Evolutionary conservation across 768 basidiomycete genomes (phyloP).

Genomic region (Hericium alpestre): DNA sequence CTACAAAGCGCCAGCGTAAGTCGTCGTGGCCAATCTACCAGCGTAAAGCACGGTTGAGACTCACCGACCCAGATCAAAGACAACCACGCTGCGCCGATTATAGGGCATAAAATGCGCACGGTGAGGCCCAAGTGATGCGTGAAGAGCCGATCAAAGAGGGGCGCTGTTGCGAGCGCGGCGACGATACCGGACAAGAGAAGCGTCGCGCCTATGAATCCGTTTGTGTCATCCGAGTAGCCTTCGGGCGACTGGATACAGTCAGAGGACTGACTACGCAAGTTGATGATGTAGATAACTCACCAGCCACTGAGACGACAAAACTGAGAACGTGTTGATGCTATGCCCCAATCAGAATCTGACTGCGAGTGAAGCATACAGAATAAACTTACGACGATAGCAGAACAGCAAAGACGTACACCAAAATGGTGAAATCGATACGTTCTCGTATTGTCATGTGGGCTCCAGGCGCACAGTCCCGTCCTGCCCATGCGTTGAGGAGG

Average conservation of each 20-base stretch:
- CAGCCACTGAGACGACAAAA: conserved; percentile 59
- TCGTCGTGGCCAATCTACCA: background rate
- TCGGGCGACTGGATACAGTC: conserved; percentile 42
- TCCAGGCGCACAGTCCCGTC: conserved; percentile 27
- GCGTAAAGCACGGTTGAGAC: conserved; percentile 12
- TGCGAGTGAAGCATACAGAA: background rate
- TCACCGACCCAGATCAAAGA: conserved; percentile 73
- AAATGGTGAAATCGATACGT: conserved; percentile 58
- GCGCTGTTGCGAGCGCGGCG: conserved; percentile 56
- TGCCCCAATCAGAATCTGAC: background rate
- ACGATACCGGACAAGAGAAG: conserved; percentile 64
- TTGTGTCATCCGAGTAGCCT: conserved; percentile 57
- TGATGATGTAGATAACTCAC: conserved; percentile 27
- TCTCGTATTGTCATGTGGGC: conserved; percentile 54
- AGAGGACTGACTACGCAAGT: background rate
- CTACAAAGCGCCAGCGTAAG: conserved; percentile 23
- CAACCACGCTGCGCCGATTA: conserved; percentile 55
- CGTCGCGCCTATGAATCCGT: conserved; percentile 62
- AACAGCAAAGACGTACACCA: conserved; percentile 50
- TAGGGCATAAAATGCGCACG: conserved; percentile 48
- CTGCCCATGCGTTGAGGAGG: conserved; percentile 45
- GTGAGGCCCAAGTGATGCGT: conserved; percentile 59
- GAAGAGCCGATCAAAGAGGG: conserved; percentile 75
- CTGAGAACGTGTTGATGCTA: conserved; percentile 53
- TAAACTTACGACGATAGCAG: conserved; percentile 50